Conservation (phyloP, 805 yeast genomes). For the Candida argentea region DNA sequence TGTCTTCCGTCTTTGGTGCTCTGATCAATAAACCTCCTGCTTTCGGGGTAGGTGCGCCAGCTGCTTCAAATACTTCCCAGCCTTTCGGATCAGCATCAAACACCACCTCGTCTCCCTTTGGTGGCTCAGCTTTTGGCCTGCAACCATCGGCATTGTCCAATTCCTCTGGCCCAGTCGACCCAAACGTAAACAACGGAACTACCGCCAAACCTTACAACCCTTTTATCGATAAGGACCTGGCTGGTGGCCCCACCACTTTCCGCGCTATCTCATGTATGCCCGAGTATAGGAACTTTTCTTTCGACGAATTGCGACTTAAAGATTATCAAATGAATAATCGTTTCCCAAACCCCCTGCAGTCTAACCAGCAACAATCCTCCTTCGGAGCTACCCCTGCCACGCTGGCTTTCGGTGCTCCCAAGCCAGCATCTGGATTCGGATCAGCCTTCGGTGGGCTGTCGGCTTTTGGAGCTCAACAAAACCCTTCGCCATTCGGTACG, state of each 20-base stretch:
- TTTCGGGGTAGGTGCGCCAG: conserved; percentile 19
- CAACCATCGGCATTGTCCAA: too few species aligned
- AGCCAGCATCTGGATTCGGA: conserved; percentile 20
- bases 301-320: conserved; percentile 81
- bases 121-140: conserved; percentile 15
- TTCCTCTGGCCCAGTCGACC: conserved; percentile 16
- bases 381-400: conserved; percentile 20
- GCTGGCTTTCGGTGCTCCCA: conserved; percentile 4
- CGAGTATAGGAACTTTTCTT: conserved; percentile 69
- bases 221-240: conserved; percentile 61
- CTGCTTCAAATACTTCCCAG: conserved; percentile 7
- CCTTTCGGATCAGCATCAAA: conserved; percentile 19
- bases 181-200: conserved; percentile 52
- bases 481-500: not conserved
- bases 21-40: conserved; percentile 10
- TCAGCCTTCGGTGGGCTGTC: conserved; percentile 7
- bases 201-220: conserved; percentile 61
- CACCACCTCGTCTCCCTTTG: conserved; percentile 15
- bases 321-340: conserved; percentile 74
- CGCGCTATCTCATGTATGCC: conserved; percentile 85
- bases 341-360: conserved; percentile 35
- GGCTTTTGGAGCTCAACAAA: not conserved
- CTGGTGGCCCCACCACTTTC: conserved; percentile 44
- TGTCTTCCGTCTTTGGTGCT: conserved; percentile 2
- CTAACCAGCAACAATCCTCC: conserved; percentile 18